These are phyloP conservation scores for Wickerhamiella brachini DNA, from an alignment of 805 yeast genomes.

Conservation along the genomic window DNA sequence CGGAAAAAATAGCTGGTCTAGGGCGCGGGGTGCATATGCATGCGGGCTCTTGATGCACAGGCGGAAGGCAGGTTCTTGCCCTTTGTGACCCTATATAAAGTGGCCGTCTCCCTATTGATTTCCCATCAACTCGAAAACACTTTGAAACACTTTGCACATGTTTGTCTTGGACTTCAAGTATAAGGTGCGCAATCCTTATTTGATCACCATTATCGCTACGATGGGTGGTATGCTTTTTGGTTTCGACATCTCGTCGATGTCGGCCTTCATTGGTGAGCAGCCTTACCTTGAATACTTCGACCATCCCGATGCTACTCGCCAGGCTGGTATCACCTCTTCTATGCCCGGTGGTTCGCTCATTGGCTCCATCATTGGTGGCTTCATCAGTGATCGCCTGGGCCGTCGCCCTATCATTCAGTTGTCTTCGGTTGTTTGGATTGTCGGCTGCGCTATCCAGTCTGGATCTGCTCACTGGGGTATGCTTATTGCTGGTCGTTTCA, in stretches of 20 bases:
- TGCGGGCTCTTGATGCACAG: not conserved
- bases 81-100: not conserved
- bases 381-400: conserved; percentile 38
- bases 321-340: conserved; percentile 51
- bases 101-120: not conserved
- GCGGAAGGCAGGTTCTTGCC: not conserved
- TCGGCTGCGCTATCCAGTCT: conserved; percentile 41
- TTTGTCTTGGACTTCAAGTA: conserved; percentile 8
- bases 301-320: conserved; percentile 36
- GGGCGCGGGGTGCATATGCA: not conserved
- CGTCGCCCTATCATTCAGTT: conserved; percentile 27
- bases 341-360: conserved; percentile 55
- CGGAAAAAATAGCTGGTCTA: not conserved
- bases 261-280: conserved; percentile 44
- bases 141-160: not conserved
- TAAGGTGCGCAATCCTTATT: conserved; percentile 42
- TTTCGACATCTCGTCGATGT: conserved; percentile 65
- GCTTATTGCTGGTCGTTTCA: conserved; percentile 36
- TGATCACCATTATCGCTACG: conserved; percentile 45
- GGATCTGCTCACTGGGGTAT: conserved; percentile 28
- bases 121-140: not conserved
- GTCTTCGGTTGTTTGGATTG: conserved; percentile 31
- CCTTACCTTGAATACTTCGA: conserved; percentile 38
- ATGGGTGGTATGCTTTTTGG: conserved; percentile 66
- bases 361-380: conserved; percentile 41